Evolutionary conservation across 768 basidiomycete genomes (phyloP).

Genomic region (Suillus ampliporus): DNA sequence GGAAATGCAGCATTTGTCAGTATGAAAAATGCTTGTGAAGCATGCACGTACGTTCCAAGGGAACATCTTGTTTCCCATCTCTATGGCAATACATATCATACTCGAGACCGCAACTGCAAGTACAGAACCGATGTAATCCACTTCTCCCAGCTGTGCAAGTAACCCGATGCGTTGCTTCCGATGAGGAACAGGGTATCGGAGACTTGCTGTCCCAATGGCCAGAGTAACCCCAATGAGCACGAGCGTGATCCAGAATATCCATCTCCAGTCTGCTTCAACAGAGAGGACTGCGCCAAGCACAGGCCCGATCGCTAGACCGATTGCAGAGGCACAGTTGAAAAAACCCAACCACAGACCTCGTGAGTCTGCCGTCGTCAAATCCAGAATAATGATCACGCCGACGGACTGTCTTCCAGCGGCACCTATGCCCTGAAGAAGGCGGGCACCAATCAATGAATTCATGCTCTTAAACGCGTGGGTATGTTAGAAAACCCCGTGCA

Average conservation of each 20-base stretch:
- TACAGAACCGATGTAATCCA: constrained; percentile 38
- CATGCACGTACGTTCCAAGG: constrained; percentile 37
- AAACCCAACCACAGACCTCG: constrained; percentile 43
- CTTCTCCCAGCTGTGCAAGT: constrained; percentile 38
- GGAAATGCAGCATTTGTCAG: neutral
- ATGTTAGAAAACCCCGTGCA: constrained; percentile 9
- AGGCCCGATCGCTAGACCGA: constrained; percentile 53
- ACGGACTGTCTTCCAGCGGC: constrained; percentile 44
- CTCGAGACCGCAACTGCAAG: constrained; percentile 41
- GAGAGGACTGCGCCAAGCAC: constrained; percentile 52
- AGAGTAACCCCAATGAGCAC: constrained; percentile 40
- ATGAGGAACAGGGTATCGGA: constrained; percentile 40
- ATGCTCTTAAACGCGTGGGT: constrained; percentile 33
- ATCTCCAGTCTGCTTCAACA: constrained; percentile 49
- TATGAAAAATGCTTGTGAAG: neutral
- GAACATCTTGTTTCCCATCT: constrained; percentile 44
- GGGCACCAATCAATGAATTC: constrained; percentile 39
- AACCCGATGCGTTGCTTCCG: constrained; percentile 36
- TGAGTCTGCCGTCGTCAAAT: constrained; percentile 42
- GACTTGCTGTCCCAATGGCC: constrained; percentile 29
- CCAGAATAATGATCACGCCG: constrained; percentile 41
- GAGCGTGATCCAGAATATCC: constrained; percentile 51
- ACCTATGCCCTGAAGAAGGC: constrained; percentile 43
- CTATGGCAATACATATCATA: constrained; percentile 42
- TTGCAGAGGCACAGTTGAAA: constrained; percentile 42